phyloP scores from a whole-genome alignment of 495 filamentous ascomycete genomes.

The Daldinia loculata region DNA sequence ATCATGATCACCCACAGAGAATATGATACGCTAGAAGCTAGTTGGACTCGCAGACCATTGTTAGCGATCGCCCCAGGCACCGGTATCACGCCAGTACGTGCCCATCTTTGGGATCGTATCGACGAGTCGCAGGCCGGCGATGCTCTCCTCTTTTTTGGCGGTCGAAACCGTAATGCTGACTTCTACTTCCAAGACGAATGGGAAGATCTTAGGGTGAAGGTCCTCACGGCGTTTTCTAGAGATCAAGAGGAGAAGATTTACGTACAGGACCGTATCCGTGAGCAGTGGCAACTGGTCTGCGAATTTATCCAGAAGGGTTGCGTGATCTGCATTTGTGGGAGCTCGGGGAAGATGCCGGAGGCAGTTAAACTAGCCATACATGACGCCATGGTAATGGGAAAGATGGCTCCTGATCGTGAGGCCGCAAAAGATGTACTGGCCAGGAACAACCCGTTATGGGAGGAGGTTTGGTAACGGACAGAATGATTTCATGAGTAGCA shows the following conservation, averaged over 20 bases:
- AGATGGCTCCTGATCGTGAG: conserved; percentile 37
- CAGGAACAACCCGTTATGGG: conserved; percentile 49
- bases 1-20: conserved; percentile 64
- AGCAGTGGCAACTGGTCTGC: conserved; percentile 66
- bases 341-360: conserved; percentile 83
- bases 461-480: conserved; percentile 56
- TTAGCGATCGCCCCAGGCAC: conserved; percentile 90
- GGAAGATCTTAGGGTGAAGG: conserved; percentile 54
- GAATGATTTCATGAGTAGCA: background rate
- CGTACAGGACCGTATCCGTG: conserved; percentile 83
- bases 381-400: conserved; percentile 64
- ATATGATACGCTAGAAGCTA: conserved; percentile 11
- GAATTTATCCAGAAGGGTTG: conserved; percentile 56
- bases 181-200: conserved; percentile 85
- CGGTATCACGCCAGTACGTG: conserved; percentile 86
- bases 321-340: conserved; percentile 79
- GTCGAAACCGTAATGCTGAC: conserved; percentile 75
- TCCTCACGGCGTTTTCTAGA: conserved; percentile 86
- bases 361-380: conserved; percentile 84
- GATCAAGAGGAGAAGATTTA: conserved; percentile 75
- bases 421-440: conserved; percentile 47
- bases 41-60: conserved; percentile 58
- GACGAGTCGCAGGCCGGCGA: conserved; percentile 38
- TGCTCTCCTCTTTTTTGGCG: conserved; percentile 77
- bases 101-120: conserved; percentile 75